Base-by-base conservation (phyloP, 768 basidiomycete genomes). In the Cubamyces lactineus region DNA sequence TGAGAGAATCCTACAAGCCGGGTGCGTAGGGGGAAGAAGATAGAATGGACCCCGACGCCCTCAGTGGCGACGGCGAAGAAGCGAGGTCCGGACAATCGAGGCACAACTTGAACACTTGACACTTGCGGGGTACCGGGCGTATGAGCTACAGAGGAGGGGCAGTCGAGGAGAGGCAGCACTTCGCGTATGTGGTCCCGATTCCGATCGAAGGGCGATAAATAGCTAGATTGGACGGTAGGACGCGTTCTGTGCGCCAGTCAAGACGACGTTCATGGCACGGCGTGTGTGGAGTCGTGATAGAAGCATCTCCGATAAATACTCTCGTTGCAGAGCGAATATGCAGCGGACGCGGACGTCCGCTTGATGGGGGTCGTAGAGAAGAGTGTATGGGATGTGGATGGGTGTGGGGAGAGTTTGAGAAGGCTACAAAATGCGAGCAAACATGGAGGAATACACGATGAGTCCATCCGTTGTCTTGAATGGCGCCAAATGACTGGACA, bases 371-470 rank as follows among this genome's bases (percentile, higher is more conserved):
- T 34, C 34, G 53, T 28, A 26, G 28, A 13, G 13, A 39, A 34
- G 53, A 11, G 11, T 19, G 26, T 30, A 15, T 39, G 47, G 5
- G 40, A 46, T 38, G 46, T 50, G 53, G 51, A 12, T 8, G 42
- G 16, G 38, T 38, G 23, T 46, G 45, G 26, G n/a, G 48, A 41
- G 48, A 26, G 43, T n/a, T 40, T 26, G 34, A 9, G 50, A 48
- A 42, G 57, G 63, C 63, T 64, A 64, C 63, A 64, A 30, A 54
- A 65, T 65, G 64, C 57, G 48, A 57, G 64, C 60, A 34, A 24
- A 51, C 41, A 45, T 13, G 57, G 26, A 34, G 51, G 63, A 49
- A 64, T 64, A 64, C 63, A 64, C 26, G 58, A 51, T 39, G 48
- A 47, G 49, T 60, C 48, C 57, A 41, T 64, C 54, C 63, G 51